Evolutionary conservation across 192 early-diverging fungal genomes (phyloP).

Genomic region (Lobulomyces angularis): DNA sequence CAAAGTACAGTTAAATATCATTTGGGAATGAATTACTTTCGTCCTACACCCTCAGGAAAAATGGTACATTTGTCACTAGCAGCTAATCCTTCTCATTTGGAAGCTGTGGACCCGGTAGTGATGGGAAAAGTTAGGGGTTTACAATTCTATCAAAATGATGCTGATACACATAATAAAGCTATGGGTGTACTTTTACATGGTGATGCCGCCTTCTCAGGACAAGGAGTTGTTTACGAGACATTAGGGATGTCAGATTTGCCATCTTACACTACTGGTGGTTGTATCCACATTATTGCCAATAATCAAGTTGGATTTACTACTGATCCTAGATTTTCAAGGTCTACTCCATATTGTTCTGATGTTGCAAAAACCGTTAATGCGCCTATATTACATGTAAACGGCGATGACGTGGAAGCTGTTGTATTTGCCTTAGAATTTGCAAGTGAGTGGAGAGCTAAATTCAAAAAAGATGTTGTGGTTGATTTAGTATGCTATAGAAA

Average conservation of each 20-base stretch:
- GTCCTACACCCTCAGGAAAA: slow-evolving; percentile 92
- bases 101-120: slow-evolving; percentile 96
- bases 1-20: slow-evolving; percentile 65
- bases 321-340: slow-evolving; percentile 87
- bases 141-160: slow-evolving; percentile 89
- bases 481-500: slow-evolving; percentile 96
- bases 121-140: slow-evolving; percentile 92
- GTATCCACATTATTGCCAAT: slow-evolving; percentile 94
- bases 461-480: slow-evolving; percentile 92
- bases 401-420: slow-evolving; percentile 93
- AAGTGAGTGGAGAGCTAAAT: slow-evolving; percentile 88
- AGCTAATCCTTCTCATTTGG: slow-evolving; percentile 97
- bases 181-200: slow-evolving; percentile 95
- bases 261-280: slow-evolving; percentile 90
- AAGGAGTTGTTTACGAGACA: slow-evolving; percentile 96
- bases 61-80: slow-evolving; percentile 93
- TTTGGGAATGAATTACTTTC: slow-evolving; percentile 87
- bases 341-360: slow-evolving; percentile 92
- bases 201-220: slow-evolving; percentile 95
- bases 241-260: slow-evolving; percentile 90
- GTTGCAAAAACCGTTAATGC: slow-evolving; percentile 93
- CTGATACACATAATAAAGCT: slow-evolving; percentile 59
- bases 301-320: slow-evolving; percentile 99
- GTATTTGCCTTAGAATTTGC: slow-evolving; percentile 90
- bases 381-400: slow-evolving; percentile 98